Conservation (phyloP, 1,284 basidiomycete species). For the Fereydounia khargensis region DNA sequence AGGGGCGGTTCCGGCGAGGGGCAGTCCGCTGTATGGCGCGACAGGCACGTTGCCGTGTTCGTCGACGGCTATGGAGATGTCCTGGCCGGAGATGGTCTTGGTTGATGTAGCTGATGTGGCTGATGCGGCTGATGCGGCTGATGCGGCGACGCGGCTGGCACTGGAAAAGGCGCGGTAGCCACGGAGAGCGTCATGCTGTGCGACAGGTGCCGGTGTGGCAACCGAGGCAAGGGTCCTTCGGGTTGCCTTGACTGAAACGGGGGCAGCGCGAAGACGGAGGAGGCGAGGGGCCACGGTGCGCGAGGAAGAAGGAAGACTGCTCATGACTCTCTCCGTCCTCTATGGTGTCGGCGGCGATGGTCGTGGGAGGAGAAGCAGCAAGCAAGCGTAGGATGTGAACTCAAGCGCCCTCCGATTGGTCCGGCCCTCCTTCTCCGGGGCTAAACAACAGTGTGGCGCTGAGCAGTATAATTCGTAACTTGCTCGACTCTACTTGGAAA, state of each 20-base stretch:
- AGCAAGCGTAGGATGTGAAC: too few species aligned
- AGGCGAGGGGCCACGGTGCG: neutral
- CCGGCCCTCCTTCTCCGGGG: too few species aligned
- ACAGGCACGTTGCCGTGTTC: constrained; percentile 31
- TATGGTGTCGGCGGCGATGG: too few species aligned
- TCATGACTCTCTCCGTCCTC: too few species aligned
- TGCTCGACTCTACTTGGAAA: too few species aligned
- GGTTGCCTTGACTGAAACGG: neutral
- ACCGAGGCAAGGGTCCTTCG: neutral
- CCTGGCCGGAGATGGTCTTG: constrained; percentile 17
- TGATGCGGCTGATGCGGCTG: neutral
- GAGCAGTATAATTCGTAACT: too few species aligned
- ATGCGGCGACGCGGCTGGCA: neutral
- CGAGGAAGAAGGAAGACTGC: neutral
- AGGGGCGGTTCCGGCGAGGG: constrained; percentile 44
- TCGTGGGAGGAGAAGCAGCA: too few species aligned
- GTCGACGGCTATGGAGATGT: constrained; percentile 32
- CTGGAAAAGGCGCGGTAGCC: neutral
- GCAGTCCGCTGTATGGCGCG: constrained; percentile 40
- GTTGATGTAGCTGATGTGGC: constrained; percentile 2
- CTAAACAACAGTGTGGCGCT: too few species aligned
- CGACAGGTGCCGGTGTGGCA: neutral
- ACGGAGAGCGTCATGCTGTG: neutral
- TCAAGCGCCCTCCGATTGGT: too few species aligned
- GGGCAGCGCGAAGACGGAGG: neutral